A percentile compares a stretch with the other conserved stretches of the same genome.
These are phyloP conservation scores for Boletus subcaerulescens DNA, from an alignment of 768 basidiomycete genomes.

Conservation along the genomic window DNA sequence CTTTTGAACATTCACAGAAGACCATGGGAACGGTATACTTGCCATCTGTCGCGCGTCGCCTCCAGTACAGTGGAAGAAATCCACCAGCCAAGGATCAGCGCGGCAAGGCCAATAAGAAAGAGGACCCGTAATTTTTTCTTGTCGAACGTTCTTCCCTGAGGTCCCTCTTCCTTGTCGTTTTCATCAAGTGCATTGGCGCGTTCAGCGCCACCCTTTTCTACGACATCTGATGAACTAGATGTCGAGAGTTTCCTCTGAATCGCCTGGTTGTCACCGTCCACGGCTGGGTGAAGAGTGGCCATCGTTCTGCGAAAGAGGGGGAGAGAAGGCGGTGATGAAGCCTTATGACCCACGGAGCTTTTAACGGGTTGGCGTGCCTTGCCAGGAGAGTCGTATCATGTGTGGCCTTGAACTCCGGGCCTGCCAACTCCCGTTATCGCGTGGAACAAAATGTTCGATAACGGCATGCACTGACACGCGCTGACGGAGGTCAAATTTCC, in stretches of 20 bases:
- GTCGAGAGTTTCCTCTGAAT: constrained; percentile 22
- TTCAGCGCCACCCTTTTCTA: constrained; percentile 22
- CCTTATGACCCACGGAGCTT: constrained; percentile 3
- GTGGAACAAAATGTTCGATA: not conserved
- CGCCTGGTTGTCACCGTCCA: not conserved
- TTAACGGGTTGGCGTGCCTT: not conserved
- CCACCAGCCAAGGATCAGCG: constrained; percentile 82
- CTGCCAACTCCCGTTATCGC: not conserved
- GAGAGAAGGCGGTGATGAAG: constrained; percentile 1
- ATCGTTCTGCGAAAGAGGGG: constrained; percentile 11
- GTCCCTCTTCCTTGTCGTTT: constrained; percentile 8
- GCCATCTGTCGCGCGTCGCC: constrained; percentile 77
- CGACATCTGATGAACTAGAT: constrained; percentile 12
- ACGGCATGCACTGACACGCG: no score
- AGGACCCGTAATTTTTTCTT: constrained; percentile 36
- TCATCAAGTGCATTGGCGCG: not conserved
- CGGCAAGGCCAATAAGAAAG: constrained; percentile 50
- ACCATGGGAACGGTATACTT: constrained; percentile 16
- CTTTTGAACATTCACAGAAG: not conserved
- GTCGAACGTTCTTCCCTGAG: constrained; percentile 1
- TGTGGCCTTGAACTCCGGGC: not conserved
- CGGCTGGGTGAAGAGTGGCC: constrained; percentile 7
- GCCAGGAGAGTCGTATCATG: not conserved
- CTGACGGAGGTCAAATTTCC: no score
- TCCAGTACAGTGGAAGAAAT: constrained; percentile 67